Evolutionary conservation across 2,329 filamentous ascomycete genomes (phyloP).

Genomic region (Pseudopyricularia cyperi): DNA sequence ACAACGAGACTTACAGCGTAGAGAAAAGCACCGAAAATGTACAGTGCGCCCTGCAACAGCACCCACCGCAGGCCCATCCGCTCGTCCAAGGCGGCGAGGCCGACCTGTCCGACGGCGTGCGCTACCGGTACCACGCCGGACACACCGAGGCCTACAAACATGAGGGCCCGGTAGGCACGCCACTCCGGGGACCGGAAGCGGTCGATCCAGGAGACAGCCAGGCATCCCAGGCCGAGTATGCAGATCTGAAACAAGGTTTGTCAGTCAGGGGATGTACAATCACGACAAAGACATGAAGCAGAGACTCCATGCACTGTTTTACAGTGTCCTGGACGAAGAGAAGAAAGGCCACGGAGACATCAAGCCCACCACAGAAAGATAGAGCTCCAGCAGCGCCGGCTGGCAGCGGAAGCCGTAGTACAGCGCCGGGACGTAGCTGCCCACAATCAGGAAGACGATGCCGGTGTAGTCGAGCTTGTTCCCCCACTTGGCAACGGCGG

Average conservation of each 20-base stretch:
- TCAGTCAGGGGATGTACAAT: neutral
- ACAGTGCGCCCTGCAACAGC: constrained; percentile 65
- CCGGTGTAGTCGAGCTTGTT: constrained; percentile 93
- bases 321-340: neutral
- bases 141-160: constrained; percentile 81
- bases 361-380: constrained; percentile 58
- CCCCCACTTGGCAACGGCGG: constrained; percentile 63
- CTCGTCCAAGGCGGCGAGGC: constrained; percentile 49
- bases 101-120: constrained; percentile 60
- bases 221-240: constrained; percentile 62
- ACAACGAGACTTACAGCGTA: constrained; percentile 58
- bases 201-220: constrained; percentile 64
- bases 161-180: constrained; percentile 71
- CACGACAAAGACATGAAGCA: neutral
- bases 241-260: constrained; percentile 46
- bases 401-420: constrained; percentile 77
- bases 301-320: neutral
- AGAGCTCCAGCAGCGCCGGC: constrained; percentile 50
- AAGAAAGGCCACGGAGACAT: neutral
- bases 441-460: constrained; percentile 83
- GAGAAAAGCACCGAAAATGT: constrained; percentile 72
- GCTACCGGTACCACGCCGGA: constrained; percentile 74
- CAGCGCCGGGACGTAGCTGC: constrained; percentile 77
- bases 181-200: constrained; percentile 73
- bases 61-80: constrained; percentile 75